Conservation (phyloP, 2,329 filamentous ascomycete genomes). For the Pseudogymnoascus sp. region DNA sequence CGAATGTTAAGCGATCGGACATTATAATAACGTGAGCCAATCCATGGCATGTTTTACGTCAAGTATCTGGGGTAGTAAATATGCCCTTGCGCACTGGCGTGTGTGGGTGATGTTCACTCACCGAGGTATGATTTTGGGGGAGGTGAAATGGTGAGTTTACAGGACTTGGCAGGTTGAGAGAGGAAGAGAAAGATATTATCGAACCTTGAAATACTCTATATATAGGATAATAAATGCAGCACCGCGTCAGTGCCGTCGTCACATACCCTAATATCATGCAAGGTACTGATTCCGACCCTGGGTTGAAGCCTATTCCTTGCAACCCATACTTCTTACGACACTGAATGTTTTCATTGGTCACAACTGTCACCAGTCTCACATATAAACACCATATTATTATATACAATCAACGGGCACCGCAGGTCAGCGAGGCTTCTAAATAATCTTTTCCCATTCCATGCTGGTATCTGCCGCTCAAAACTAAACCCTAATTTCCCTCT, state of each 20-base stretch:
- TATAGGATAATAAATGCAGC: not conserved
- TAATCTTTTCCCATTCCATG: conserved; percentile 4
- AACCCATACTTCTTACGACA: not conserved
- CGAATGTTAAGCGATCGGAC: conserved; percentile 2
- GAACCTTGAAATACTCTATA: not conserved
- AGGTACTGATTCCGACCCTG: not conserved
- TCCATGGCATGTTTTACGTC: not conserved
- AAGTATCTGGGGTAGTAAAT: not conserved
- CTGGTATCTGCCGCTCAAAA: conserved; percentile 10
- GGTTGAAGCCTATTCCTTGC: not conserved
- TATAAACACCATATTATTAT: not conserved
- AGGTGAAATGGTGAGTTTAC: not conserved
- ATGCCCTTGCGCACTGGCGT: not conserved
- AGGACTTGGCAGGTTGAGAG: not conserved
- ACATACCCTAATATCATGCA: not conserved
- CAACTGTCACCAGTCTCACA: not conserved
- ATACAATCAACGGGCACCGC: not conserved
- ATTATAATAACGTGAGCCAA: not conserved
- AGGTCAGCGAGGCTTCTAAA: not conserved
- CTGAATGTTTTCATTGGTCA: not conserved
- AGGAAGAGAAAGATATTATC: not conserved
- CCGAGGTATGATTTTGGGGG: not conserved
- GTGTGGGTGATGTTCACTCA: not conserved
- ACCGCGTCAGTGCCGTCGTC: not conserved
- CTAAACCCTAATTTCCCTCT: conserved; percentile 8